A percentile compares a stretch with the other conserved stretches of the same genome.
Conservation (phyloP, 2,329 filamentous ascomycete species). For the Diaporthe aspalathi region DNA sequence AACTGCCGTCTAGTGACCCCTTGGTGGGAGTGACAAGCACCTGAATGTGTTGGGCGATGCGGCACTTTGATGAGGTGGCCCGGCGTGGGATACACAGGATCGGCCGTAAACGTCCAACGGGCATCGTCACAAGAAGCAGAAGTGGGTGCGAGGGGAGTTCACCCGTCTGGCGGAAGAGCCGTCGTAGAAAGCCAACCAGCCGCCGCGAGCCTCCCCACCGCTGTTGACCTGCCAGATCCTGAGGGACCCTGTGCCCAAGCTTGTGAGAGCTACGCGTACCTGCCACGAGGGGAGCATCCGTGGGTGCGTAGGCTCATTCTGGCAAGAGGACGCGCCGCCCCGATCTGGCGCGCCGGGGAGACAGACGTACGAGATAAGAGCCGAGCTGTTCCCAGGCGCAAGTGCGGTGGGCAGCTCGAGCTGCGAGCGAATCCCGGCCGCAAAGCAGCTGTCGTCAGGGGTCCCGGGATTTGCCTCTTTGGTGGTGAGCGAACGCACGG, state of each 20-base stretch:
- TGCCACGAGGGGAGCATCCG: background rate
- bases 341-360: background rate
- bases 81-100: constrained; percentile 29
- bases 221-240: background rate
- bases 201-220: background rate
- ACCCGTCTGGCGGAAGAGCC: background rate
- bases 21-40: constrained; percentile 4
- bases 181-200: background rate
- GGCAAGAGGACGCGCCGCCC: background rate
- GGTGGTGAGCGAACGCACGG: constrained; percentile 2
- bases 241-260: constrained; percentile 4
- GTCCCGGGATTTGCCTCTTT: background rate
- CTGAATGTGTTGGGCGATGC: background rate
- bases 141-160: too few relatives aligned
- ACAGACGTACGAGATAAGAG: background rate
- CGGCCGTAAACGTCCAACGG: constrained; percentile 24
- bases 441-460: constrained; percentile 5
- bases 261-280: background rate
- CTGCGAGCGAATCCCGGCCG: background rate
- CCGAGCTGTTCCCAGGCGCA: background rate
- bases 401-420: background rate
- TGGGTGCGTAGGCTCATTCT: background rate
- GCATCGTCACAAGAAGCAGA: constrained; percentile 5
- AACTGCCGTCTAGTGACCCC: constrained; percentile 30
- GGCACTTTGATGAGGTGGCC: constrained; percentile 31